phyloP scores from a whole-genome alignment of 2,329 filamentous ascomycete genomes.

The Exophiala alcalophila region DNA sequence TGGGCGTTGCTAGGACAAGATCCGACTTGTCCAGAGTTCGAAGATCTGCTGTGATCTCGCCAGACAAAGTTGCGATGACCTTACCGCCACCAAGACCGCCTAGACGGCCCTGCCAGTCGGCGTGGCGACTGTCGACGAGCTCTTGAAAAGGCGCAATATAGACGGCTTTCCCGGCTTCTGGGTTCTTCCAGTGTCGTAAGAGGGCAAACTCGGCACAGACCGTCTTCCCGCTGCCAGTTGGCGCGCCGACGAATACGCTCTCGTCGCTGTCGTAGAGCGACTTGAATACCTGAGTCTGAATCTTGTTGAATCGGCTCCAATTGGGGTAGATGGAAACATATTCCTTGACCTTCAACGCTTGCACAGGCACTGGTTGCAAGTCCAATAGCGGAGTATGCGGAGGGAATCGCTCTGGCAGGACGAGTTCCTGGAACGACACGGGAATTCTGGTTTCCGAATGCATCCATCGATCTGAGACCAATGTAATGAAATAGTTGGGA shows the following conservation, averaged over 20 bases:
- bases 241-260: conserved; percentile 89
- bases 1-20: conserved; percentile 84
- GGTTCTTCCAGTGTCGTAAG: conserved; percentile 78
- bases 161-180: conserved; percentile 72
- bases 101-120: conserved; percentile 82
- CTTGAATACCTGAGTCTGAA: conserved; percentile 97
- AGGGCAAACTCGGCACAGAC: conserved; percentile 94
- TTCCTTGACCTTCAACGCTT: conserved; percentile 81
- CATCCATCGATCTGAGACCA: conserved; percentile 97
- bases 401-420: conserved; percentile 92
- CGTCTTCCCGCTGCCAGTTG: conserved; percentile 93
- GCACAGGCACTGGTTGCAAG: conserved; percentile 83
- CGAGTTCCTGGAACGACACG: conserved; percentile 90
- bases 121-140: conserved; percentile 74
- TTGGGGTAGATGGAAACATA: conserved; percentile 77
- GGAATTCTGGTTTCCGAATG: conserved; percentile 91
- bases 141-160: conserved; percentile 96
- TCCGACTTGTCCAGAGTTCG: conserved; percentile 85
- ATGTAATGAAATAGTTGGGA: conserved; percentile 95
- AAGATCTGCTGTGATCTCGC: conserved; percentile 86
- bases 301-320: conserved; percentile 90
- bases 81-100: conserved; percentile 74
- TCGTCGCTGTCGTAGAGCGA: conserved; percentile 87
- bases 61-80: conserved; percentile 86
- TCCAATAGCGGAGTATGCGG: conserved; percentile 90